Percentiles rank a stretch among this genome's conserved stretches.
phyloP scores from a whole-genome alignment of 2,329 filamentous ascomycete species.

The Scedosporium boydii region DNA sequence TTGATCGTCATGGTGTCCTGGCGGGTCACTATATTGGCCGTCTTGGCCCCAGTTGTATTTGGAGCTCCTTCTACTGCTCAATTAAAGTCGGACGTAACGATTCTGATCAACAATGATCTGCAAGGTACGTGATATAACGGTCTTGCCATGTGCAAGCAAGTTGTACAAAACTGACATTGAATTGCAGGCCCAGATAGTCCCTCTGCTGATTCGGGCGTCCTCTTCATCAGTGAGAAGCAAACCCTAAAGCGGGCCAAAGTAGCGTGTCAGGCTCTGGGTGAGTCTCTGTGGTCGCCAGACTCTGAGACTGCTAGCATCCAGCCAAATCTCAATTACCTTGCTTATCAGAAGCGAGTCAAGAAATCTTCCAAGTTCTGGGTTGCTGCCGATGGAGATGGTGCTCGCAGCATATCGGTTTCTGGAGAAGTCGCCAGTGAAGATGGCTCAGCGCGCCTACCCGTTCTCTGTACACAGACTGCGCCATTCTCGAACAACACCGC shows the following conservation, averaged over 20 bases:
- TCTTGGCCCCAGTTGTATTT: constrained; percentile 12
- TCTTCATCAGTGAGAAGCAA: constrained; percentile 21
- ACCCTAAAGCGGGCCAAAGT: constrained; percentile 18
- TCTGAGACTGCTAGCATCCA: constrained; percentile 17
- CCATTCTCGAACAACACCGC: constrained; percentile 25
- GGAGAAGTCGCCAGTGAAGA: constrained; percentile 14
- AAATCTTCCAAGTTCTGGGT: constrained; percentile 26
- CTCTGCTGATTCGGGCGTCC: constrained; percentile 21
- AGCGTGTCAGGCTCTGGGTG: constrained; percentile 26
- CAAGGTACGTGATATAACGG: constrained; percentile 18
- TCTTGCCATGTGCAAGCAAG: neutral
- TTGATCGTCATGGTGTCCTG: constrained; percentile 7
- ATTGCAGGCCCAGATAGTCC: constrained; percentile 21
- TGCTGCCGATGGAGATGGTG: constrained; percentile 12
- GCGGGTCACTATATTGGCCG: constrained; percentile 9
- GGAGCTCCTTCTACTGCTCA: constrained; percentile 22
- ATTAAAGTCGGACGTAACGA: constrained; percentile 25
- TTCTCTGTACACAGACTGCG: constrained; percentile 32
- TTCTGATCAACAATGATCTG: constrained; percentile 31
- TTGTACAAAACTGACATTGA: neutral
- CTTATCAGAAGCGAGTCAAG: constrained; percentile 17
- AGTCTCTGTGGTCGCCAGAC: constrained; percentile 26
- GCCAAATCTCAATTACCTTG: constrained; percentile 25
- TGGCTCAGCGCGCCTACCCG: constrained; percentile 17
- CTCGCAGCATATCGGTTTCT: constrained; percentile 17